A percentile compares a stretch with the other conserved stretches of the same genome.
Conservation (phyloP, 257 asterid species). For the Thymus mandschuricus region DNA sequence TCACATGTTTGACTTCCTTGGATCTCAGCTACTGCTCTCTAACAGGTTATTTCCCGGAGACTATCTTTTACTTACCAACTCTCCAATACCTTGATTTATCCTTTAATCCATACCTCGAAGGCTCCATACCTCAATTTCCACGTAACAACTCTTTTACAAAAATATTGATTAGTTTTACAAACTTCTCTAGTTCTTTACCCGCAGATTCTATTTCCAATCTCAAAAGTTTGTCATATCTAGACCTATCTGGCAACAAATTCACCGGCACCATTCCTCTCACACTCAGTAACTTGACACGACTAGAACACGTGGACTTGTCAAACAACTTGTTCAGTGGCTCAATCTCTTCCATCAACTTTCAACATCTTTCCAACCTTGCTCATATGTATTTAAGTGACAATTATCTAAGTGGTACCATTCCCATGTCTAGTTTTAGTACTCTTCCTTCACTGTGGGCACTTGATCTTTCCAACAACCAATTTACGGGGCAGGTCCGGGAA, state of each 20-base stretch:
- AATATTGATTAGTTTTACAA: no score
- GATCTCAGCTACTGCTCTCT: no score
- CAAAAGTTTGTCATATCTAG: slow-evolving; percentile 30
- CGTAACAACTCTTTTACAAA: no score
- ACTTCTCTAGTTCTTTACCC: neutral
- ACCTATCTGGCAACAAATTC: slow-evolving; percentile 36
- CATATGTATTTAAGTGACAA: neutral
- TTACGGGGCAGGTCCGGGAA: slow-evolving; percentile 35
- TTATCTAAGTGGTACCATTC: slow-evolving; percentile 33
- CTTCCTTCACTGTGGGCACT: slow-evolving; percentile 38
- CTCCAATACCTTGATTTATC: no score
- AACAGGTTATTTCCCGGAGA: no score
- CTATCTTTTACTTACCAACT: no score
- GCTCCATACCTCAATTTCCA: no score
- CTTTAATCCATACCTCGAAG: no score
- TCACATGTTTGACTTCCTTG: neutral
- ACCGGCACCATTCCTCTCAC: no score
- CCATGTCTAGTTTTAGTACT: slow-evolving; percentile 29
- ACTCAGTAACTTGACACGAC: no score
- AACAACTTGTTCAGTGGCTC: no score
- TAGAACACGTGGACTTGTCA: no score
- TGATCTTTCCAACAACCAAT: slow-evolving; percentile 31
- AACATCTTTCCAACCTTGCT: neutral
- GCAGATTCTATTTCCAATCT: slow-evolving; percentile 42
- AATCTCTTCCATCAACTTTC: slow-evolving; percentile 25